phyloP scores from a whole-genome alignment of 306 rosid genomes.

The Prunus davidiana region DNA sequence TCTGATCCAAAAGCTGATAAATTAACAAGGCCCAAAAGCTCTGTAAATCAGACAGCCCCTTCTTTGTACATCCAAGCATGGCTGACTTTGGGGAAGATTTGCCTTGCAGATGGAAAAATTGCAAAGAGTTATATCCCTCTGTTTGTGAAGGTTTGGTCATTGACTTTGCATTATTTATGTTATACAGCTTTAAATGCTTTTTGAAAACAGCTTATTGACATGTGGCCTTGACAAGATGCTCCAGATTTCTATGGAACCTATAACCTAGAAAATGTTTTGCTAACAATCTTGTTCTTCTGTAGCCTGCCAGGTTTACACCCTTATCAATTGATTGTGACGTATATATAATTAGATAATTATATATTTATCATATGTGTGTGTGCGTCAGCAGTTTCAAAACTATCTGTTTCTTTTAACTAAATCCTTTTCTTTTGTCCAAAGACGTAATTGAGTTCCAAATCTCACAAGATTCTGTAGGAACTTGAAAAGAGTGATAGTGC shows the following conservation, averaged over 20 bases:
- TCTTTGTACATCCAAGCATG: conserved; percentile 84
- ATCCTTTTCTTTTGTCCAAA: background rate
- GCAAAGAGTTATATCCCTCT: conserved; percentile 86
- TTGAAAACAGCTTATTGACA: background rate
- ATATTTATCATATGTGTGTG: background rate
- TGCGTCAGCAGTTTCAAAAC: background rate
- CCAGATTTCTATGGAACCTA: background rate
- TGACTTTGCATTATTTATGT: conserved; percentile 7
- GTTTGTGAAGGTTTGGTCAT: conserved; percentile 69
- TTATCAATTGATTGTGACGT: background rate
- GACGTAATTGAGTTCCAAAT: conserved; percentile 14
- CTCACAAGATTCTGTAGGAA: conserved; percentile 44
- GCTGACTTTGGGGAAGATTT: conserved; percentile 91
- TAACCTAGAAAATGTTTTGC: background rate
- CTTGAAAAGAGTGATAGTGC: conserved; percentile 80
- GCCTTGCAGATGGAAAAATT: conserved; percentile 84
- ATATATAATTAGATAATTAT: background rate
- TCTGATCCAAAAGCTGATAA: conserved; percentile 55
- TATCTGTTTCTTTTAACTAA: background rate
- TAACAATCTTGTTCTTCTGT: background rate
- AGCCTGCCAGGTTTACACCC: background rate
- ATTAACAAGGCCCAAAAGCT: conserved; percentile 43
- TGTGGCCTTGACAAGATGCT: background rate
- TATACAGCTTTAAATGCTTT: background rate
- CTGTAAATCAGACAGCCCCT: conserved; percentile 60